These are phyloP conservation scores for Ogataea pignaliae DNA, from an alignment of 805 yeast genomes.

Conservation along the genomic window DNA sequence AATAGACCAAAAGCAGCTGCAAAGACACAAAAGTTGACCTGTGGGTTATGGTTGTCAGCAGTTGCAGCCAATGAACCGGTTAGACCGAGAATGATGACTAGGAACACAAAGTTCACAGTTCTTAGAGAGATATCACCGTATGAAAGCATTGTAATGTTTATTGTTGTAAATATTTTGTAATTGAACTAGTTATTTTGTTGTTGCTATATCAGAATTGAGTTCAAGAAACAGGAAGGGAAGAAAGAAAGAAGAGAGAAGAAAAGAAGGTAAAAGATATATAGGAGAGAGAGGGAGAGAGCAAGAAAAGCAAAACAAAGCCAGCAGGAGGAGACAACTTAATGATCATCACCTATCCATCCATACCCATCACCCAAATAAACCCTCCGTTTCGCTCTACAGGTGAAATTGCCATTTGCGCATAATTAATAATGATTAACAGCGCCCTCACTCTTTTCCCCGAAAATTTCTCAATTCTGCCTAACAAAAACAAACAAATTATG, in stretches of 20 bases:
- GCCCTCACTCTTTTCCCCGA: too few relatives aligned
- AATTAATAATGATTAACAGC: too few relatives aligned
- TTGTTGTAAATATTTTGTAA: background rate
- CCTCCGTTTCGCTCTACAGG: too few relatives aligned
- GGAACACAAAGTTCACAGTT: conserved; percentile 65
- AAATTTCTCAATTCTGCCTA: too few relatives aligned
- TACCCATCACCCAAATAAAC: too few relatives aligned
- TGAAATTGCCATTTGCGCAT: too few relatives aligned
- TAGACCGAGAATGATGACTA: conserved; percentile 78
- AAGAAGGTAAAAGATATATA: background rate
- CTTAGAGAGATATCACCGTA: conserved; percentile 71
- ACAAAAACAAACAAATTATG: too few relatives aligned
- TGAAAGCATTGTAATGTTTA: background rate
- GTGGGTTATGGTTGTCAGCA: conserved; percentile 51
- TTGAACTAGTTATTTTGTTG: background rate
- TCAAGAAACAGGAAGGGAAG: background rate
- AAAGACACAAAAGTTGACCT: conserved; percentile 86
- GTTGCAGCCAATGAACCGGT: conserved; percentile 84
- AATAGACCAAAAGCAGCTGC: conserved; percentile 83
- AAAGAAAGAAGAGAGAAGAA: background rate
- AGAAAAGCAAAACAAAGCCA: too few relatives aligned
- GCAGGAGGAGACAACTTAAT: too few relatives aligned
- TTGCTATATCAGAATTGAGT: background rate
- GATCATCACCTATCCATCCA: too few relatives aligned
- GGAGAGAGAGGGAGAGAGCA: background rate